These are phyloP conservation scores for Suillus decipiens DNA, from an alignment of 768 basidiomycete genomes.

Conservation along the genomic window DNA sequence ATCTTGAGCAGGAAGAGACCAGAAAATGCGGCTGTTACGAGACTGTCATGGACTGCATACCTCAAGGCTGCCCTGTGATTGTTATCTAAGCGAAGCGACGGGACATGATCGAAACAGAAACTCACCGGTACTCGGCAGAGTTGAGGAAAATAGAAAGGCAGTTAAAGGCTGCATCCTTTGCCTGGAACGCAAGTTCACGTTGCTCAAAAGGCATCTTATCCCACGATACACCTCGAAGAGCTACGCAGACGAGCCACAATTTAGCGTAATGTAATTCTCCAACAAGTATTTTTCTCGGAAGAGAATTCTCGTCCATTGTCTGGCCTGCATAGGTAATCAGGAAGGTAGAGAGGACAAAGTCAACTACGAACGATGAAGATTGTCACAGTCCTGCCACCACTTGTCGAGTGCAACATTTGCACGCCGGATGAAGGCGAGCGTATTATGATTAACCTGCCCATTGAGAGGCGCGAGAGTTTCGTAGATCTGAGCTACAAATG, in stretches of 20 bases:
- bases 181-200: conserved; percentile 92
- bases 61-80: conserved; percentile 74
- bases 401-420: conserved; percentile 85
- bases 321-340: conserved; percentile 46
- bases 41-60: conserved; percentile 91
- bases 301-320: conserved; percentile 81
- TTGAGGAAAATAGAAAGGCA: conserved; percentile 84
- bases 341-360: neutral
- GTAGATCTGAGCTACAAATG: conserved; percentile 79
- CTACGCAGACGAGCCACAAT: conserved; percentile 92
- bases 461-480: conserved; percentile 86
- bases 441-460: conserved; percentile 83
- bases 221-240: conserved; percentile 89
- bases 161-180: conserved; percentile 88
- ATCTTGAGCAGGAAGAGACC: conserved; percentile 92
- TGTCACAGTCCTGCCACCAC: conserved; percentile 91
- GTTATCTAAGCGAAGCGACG: neutral
- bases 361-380: conserved; percentile 67
- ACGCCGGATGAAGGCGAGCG: conserved; percentile 83
- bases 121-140: conserved; percentile 77
- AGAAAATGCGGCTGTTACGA: conserved; percentile 90
- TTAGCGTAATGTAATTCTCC: conserved; percentile 93
- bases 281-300: conserved; percentile 84
- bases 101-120: neutral
- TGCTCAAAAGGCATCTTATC: conserved; percentile 97